Evolutionary conservation across 2,329 filamentous ascomycete species (phyloP).

Genomic region (Pseudocercospora crystallina): DNA sequence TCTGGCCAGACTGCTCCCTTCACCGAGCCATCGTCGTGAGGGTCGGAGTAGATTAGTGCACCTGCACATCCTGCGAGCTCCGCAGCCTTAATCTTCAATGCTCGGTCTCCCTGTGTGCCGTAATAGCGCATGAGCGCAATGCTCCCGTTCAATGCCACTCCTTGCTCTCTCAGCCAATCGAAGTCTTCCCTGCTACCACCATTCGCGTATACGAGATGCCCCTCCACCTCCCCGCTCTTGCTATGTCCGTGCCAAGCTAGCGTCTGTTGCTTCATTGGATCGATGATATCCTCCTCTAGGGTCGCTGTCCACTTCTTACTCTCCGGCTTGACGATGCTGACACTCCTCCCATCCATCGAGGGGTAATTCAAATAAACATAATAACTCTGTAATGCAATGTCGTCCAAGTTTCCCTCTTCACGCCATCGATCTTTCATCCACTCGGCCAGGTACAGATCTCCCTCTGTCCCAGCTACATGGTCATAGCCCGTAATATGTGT

Average conservation of each 20-base stretch:
- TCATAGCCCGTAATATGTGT: conserved; percentile 78
- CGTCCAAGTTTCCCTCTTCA: conserved; percentile 64
- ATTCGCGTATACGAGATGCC: conserved; percentile 87
- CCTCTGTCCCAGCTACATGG: conserved; percentile 91
- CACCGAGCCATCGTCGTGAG: conserved; percentile 68
- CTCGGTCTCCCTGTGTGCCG: conserved; percentile 69
- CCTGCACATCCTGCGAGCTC: conserved; percentile 82
- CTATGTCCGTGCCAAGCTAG: conserved; percentile 86
- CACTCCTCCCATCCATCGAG: conserved; percentile 69
- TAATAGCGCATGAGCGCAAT: conserved; percentile 83
- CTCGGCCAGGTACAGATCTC: conserved; percentile 80
- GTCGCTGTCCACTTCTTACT: conserved; percentile 70
- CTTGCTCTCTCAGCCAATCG: conserved; percentile 65
- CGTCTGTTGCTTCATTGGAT: conserved; percentile 66
- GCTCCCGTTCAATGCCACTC: conserved; percentile 72
- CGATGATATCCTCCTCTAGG: conserved; percentile 77
- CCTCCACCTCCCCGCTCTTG: conserved; percentile 79
- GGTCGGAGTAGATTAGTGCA: conserved; percentile 91
- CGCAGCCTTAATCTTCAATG: conserved; percentile 84
- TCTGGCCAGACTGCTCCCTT: conserved; percentile 72
- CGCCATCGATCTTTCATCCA: conserved; percentile 80
- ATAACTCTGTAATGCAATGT: conserved; percentile 69
- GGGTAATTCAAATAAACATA: conserved; percentile 91
- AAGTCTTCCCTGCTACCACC: conserved; percentile 87
- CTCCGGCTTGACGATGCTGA: conserved; percentile 75